Evolutionary conservation across 1,139 yeast genomes (phyloP), one percentile per base, ranked within the genome.

Genomic region (Protomyces arabidopsidicola): DNA sequence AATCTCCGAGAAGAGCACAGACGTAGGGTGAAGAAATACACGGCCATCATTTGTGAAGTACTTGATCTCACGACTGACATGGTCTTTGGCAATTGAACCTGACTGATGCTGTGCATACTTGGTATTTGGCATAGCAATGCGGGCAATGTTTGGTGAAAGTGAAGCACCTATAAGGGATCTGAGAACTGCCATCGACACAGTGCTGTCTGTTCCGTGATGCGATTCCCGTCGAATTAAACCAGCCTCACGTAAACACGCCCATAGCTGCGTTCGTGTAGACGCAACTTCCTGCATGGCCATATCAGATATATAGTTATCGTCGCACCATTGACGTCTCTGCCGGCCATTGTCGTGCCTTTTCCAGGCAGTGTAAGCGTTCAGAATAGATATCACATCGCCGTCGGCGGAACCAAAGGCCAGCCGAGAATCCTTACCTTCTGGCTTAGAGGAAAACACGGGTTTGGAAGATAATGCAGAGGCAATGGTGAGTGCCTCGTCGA

Each of bases 1-100:
- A 52, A 71, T 75, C 14, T 64, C 75, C 4, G 79, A 79, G 71
- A 89, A 88, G 53, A 88, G 70, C 1, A 86, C 79, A 0, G 96
- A 89, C 0, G 93, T 84, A 0, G 97, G 97, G 72, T 90, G 97
- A 16, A 89, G 75, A 68, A 88, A 90, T 0, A 90, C 89, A 60
- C 96, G 69, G 38, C 72, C 72, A 61, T 70, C 66, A 36, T 69
- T 66, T 3, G 74, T 69, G 66, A 70, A 91, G 67, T 84, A 84
- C 71, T 85, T 87, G 66, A 88, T 86, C 65, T 81, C 78, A 66
- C 80, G 82, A 1, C 93, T 88, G 71, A 91, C 97, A 0, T 91
- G 88, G 69, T 90, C 97, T 39, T 84, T 80, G 64, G 88, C 93
- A 57, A 93, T 80, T 0, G 97, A 82, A 39, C 98, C 98, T 1